Conservation (phyloP, 2,329 filamentous ascomycete species). For the Pyrenophora seminiperda region DNA sequence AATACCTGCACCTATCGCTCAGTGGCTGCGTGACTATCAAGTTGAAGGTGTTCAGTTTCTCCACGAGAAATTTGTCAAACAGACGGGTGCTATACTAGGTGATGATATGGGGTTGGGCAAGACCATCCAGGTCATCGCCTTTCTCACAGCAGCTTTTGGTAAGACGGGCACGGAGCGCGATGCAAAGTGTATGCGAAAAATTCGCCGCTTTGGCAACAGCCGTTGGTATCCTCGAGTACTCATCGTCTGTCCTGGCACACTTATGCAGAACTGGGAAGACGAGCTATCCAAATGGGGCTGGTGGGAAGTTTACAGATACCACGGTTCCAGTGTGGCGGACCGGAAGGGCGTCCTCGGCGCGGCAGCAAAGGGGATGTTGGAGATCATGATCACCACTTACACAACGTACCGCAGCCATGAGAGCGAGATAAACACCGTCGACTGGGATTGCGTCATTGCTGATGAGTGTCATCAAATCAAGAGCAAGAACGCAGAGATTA, state of each 20-base stretch:
- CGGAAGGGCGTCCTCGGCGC: conserved; percentile 74
- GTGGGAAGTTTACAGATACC: conserved; percentile 87
- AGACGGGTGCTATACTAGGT: conserved; percentile 86
- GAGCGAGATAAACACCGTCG: conserved; percentile 77
- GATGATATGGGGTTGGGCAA: conserved; percentile 99
- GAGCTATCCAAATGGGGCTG: conserved; percentile 91
- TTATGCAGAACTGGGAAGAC: conserved; percentile 89
- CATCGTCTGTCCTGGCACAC: conserved; percentile 84
- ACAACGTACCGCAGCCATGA: conserved; percentile 81
- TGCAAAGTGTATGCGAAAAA: conserved; percentile 82
- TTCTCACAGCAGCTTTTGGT: conserved; percentile 88
- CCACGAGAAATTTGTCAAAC: conserved; percentile 86
- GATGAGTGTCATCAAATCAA: conserved; percentile 95
- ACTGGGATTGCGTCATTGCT: conserved; percentile 93
- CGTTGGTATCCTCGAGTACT: conserved; percentile 83
- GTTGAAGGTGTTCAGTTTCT: conserved; percentile 83
- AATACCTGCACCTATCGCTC: conserved; percentile 87
- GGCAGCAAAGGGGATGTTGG: conserved; percentile 75
- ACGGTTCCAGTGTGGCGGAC: conserved; percentile 63
- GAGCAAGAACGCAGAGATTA: conserved; percentile 75
- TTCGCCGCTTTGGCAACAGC: conserved; percentile 63
- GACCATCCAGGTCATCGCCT: conserved; percentile 93
- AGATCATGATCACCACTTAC: conserved; percentile 95
- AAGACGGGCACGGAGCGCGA: conserved; percentile 92
- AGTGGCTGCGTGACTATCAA: conserved; percentile 92